These are phyloP conservation scores for Spathaspora passalidarum DNA, from an alignment of 805 yeast genomes.

Conservation along the genomic window DNA sequence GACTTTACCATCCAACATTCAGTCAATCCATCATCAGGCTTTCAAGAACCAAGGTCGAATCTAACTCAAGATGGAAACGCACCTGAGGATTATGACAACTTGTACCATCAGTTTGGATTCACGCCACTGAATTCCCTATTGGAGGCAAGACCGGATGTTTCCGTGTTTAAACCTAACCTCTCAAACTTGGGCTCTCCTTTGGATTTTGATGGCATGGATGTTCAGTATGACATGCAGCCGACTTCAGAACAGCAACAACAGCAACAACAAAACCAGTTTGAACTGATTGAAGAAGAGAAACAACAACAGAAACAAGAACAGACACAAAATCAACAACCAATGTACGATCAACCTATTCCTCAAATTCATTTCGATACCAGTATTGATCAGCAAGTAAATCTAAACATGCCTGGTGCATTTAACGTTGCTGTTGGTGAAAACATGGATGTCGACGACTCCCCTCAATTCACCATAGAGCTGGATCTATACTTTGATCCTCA, in stretches of 20 bases:
- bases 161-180: not conserved
- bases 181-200: slow-evolving; percentile 8
- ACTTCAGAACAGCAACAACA: slow-evolving; percentile 3
- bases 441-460: slow-evolving; percentile 38
- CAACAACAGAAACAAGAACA: not conserved
- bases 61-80: not conserved
- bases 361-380: not conserved
- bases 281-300: not conserved
- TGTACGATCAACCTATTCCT: not conserved
- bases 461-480: slow-evolving; percentile 36
- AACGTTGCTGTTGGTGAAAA: slow-evolving; percentile 12
- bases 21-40: not conserved
- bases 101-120: slow-evolving; percentile 4
- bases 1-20: not conserved
- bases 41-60: not conserved
- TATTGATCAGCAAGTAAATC: slow-evolving; percentile 1
- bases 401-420: slow-evolving; percentile 29
- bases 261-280: not conserved
- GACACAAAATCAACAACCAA: not conserved
- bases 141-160: not conserved
- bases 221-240: not conserved
- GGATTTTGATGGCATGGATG: slow-evolving; percentile 3
- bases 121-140: not conserved
- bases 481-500: slow-evolving; percentile 22
- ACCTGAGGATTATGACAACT: slow-evolving; percentile 5